These are phyloP conservation scores for Iris macrosiphon DNA, from an alignment of 106 monocot species.

Conservation along the genomic window DNA sequence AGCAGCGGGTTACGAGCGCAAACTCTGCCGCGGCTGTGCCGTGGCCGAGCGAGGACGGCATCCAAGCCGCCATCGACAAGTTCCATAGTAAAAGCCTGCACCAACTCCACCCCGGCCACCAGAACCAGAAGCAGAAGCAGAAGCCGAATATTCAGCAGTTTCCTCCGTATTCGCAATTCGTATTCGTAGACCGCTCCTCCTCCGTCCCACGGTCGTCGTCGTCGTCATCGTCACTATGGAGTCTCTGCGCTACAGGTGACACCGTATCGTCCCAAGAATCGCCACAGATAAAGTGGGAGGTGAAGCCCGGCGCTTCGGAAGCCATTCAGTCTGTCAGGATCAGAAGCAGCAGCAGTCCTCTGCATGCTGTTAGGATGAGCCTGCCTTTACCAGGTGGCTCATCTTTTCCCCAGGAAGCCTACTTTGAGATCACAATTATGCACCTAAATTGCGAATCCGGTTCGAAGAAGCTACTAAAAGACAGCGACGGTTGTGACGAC, in stretches of 20 bases:
- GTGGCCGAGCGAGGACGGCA: neutral
- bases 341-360: neutral
- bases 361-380: constrained; percentile 20
- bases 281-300: constrained; percentile 25
- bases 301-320: constrained; percentile 40
- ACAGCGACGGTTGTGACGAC: constrained; percentile 10
- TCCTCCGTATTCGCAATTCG: constrained; percentile 44
- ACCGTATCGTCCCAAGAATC: neutral
- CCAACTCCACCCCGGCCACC: neutral
- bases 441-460: no score
- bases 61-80: constrained; percentile 13
- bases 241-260: constrained; percentile 1
- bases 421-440: constrained; percentile 66
- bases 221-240: neutral
- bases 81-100: constrained; percentile 17
- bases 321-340: constrained; percentile 56
- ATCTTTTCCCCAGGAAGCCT: constrained; percentile 72
- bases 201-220: neutral
- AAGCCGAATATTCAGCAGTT: no score
- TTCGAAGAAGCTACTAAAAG: constrained; percentile 1
- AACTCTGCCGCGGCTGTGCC: neutral
- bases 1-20: neutral
- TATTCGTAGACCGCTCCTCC: constrained; percentile 24
- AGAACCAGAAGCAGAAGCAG: neutral
- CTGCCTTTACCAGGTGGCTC: constrained; percentile 53